Evolutionary conservation across 164 flowering plant genomes (phyloP).

Genomic region (Nelumbo lutea): DNA sequence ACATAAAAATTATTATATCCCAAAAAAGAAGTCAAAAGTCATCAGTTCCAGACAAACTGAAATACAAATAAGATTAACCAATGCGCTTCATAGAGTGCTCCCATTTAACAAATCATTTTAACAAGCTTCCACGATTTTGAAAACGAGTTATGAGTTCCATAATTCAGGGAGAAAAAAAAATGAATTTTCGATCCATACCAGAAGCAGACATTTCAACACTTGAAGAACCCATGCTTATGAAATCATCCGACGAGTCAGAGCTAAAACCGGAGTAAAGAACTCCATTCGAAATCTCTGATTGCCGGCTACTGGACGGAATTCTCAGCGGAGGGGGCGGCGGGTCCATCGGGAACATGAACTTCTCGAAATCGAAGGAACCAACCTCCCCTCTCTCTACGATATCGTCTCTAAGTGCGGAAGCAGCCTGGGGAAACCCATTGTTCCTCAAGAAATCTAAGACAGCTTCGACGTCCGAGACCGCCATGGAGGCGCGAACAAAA

Average conservation of each 20-base stretch:
- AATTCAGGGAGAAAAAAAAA: background rate
- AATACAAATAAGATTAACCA: background rate
- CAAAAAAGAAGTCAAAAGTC: background rate
- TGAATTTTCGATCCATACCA: slow-evolving; percentile 18
- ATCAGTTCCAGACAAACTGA: background rate
- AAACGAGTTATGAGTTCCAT: background rate
- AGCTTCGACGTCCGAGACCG: slow-evolving; percentile 39
- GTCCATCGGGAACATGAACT: slow-evolving; percentile 57
- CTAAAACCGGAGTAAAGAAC: slow-evolving; percentile 23
- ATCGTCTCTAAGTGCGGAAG: slow-evolving; percentile 64
- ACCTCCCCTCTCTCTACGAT: slow-evolving; percentile 37
- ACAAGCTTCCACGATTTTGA: background rate
- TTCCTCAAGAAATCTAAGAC: slow-evolving; percentile 63
- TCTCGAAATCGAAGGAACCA: slow-evolving; percentile 49
- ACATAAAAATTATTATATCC: background rate
- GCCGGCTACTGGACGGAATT: slow-evolving; percentile 31
- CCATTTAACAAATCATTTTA: too few species aligned
- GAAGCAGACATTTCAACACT: slow-evolving; percentile 45
- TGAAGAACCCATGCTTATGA: slow-evolving; percentile 70
- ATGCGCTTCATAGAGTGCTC: background rate
- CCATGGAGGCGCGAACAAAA: slow-evolving; percentile 24
- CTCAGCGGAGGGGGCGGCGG: slow-evolving; percentile 61
- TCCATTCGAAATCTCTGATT: slow-evolving; percentile 17
- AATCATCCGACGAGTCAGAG: slow-evolving; percentile 34
- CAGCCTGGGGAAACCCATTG: slow-evolving; percentile 62